These are phyloP conservation scores for Rhynchosporium agropyri DNA, from an alignment of 2,329 filamentous ascomycete genomes.

Conservation along the genomic window DNA sequence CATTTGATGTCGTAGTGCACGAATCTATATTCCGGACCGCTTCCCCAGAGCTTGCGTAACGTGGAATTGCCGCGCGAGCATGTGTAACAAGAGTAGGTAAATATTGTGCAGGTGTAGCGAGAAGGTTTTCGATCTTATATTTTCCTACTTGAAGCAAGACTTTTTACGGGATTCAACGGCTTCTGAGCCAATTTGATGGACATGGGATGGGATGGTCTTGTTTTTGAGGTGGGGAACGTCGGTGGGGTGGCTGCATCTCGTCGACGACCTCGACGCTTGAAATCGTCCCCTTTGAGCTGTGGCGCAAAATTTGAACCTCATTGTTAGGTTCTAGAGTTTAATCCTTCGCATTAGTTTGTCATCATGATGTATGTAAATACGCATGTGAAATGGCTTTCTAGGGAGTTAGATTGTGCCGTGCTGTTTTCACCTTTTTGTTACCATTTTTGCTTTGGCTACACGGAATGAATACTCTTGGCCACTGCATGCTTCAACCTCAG, in stretches of 20 bases:
- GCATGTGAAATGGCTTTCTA: not conserved
- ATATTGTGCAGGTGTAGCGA: not conserved
- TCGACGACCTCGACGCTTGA: constrained; percentile 8
- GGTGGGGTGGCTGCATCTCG: constrained; percentile 11
- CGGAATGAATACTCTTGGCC: not conserved
- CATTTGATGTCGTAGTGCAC: not conserved
- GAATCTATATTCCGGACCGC: not conserved
- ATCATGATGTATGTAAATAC: not conserved
- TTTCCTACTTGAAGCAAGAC: not conserved
- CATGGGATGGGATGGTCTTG: not conserved
- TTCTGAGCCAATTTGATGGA: not conserved
- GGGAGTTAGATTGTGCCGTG: not conserved
- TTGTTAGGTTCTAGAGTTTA: not conserved
- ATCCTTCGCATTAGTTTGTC: not conserved
- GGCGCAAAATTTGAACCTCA: constrained; percentile 13
- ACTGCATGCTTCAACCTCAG: not conserved
- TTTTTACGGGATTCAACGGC: not conserved
- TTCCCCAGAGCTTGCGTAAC: constrained; percentile 4
- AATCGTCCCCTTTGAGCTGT: constrained; percentile 10
- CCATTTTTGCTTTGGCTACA: not conserved
- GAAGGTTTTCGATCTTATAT: not conserved
- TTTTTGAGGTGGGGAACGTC: not conserved
- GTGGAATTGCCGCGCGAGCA: not conserved
- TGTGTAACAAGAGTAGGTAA: not conserved
- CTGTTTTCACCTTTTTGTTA: not conserved